A percentile compares a stretch with the other conserved stretches of the same genome.
Conservation (phyloP, 768 basidiomycete genomes). For the Mrakia frigida region DNA sequence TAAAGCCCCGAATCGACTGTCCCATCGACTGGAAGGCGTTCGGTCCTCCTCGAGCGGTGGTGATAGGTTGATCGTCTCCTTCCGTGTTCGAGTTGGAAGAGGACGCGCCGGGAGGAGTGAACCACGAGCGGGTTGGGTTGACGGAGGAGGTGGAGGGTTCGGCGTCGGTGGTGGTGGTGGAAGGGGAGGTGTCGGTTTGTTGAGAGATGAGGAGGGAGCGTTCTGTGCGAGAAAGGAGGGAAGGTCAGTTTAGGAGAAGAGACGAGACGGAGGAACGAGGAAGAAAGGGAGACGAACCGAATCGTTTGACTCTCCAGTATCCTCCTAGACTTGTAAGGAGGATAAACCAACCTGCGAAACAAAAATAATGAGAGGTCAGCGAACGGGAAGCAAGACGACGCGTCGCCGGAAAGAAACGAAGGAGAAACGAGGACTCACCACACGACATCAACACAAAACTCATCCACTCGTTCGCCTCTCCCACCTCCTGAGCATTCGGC, state of each 20-base stretch:
- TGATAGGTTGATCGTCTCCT: background rate
- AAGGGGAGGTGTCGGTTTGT: background rate
- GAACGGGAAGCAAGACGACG: background rate
- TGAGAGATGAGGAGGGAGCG: constrained; percentile 17
- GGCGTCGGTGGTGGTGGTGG: background rate
- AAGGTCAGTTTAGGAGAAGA: background rate
- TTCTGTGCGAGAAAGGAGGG: background rate
- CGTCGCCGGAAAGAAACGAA: background rate
- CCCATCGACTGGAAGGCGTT: background rate
- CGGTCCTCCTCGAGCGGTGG: background rate
- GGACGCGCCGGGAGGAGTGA: constrained; percentile 5
- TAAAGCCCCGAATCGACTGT: background rate
- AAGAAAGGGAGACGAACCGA: constrained; percentile 16
- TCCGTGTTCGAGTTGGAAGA: background rate
- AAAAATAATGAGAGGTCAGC: background rate
- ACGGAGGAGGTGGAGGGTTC: background rate
- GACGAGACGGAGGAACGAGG: background rate
- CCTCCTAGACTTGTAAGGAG: constrained; percentile 75
- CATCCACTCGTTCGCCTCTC: constrained; percentile 71
- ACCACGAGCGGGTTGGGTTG: background rate
- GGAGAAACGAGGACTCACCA: background rate
- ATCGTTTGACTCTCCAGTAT: constrained; percentile 44
- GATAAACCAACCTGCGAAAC: constrained; percentile 71
- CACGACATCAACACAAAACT: constrained; percentile 75
- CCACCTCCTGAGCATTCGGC: constrained; percentile 42